phyloP scores from a whole-genome alignment of 139 green algal species.

The Coelastrella sp. region DNA sequence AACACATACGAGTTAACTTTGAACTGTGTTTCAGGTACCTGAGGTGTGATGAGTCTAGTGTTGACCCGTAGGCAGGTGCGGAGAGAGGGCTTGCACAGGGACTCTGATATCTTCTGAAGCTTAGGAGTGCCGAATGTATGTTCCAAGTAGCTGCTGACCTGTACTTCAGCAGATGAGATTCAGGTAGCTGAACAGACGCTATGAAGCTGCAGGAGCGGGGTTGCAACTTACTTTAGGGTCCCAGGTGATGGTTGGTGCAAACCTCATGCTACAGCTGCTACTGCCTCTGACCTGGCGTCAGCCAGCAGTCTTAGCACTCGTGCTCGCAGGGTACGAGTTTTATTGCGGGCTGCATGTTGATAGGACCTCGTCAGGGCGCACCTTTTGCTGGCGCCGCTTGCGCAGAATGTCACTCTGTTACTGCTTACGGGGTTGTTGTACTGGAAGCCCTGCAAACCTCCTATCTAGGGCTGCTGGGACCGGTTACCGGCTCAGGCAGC shows the following conservation, averaged over 20 bases:
- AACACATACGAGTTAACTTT: no score
- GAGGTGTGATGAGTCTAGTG: constrained; percentile 2
- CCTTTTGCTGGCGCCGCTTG: no score
- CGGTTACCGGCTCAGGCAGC: no score
- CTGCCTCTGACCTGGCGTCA: neutral
- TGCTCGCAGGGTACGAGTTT: no score
- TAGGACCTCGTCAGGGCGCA: no score
- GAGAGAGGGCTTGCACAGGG: neutral
- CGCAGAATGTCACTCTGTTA: no score
- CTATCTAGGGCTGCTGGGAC: no score
- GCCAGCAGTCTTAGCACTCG: no score
- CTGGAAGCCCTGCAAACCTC: no score
- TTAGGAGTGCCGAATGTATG: neutral
- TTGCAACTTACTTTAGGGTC: neutral
- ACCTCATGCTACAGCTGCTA: neutral
- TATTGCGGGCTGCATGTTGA: no score
- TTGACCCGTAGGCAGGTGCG: constrained; percentile 37
- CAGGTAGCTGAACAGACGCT: neutral
- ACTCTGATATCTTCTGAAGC: constrained; percentile 20
- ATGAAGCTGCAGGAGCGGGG: neutral
- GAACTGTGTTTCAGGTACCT: neutral
- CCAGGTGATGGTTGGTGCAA: constrained; percentile 17
- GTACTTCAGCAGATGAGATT: neutral
- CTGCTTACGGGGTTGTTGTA: no score
- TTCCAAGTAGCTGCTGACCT: constrained; percentile 32